Evolutionary conservation across 169 alveolate species (phyloP), one percentile per base, ranked within the genome.

Genomic region (Cystoisospora suis): DNA sequence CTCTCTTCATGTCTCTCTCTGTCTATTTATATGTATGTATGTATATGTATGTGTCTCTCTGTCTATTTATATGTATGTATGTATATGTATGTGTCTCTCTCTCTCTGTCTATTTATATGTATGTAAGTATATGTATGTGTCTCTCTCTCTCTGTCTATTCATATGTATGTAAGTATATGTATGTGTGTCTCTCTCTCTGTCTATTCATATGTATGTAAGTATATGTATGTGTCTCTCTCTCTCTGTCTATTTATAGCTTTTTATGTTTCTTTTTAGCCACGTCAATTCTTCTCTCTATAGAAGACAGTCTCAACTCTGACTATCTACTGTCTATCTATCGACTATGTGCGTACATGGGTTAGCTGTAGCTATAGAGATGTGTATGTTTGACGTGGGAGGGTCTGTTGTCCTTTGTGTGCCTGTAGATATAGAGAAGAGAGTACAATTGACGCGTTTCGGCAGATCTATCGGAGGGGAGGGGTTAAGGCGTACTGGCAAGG

Each of bases 401-500:
- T 12, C 23, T 85, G 79, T 87, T 5, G 5, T 85, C 59, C 42
- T n/a, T 5, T 69, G 59, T 56, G 17, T 27, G 5, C 61, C 90
- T 59, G 49, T 65, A 38, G 92, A 3, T 81, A 90, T 72, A 81
- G 96, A 42, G 88, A 88, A 49, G 96, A 94, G 80, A 72, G 90
- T 75, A 95, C 97, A 1, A 27, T 95, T 15, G 89, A 49, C 83
- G 90, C 97, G 17, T 93, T 93, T 42, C 27, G 0, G 75, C 81
- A 77, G 32, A 88, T 95, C 46, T 94, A 90, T 59, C 90, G 88
- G 46, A 56, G 92, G 44, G 96, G 97, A 23, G 53, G 91, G 32
- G 93, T 93, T 9, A 44, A 49, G 9, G 94, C 94, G 34, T 95
- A 92, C 86, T 95, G 96, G 94, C 94, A 90, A 34, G 97, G 97